Conservation (phyloP, 1,284 basidiomycete genomes). For the Volvariella volvacea region DNA sequence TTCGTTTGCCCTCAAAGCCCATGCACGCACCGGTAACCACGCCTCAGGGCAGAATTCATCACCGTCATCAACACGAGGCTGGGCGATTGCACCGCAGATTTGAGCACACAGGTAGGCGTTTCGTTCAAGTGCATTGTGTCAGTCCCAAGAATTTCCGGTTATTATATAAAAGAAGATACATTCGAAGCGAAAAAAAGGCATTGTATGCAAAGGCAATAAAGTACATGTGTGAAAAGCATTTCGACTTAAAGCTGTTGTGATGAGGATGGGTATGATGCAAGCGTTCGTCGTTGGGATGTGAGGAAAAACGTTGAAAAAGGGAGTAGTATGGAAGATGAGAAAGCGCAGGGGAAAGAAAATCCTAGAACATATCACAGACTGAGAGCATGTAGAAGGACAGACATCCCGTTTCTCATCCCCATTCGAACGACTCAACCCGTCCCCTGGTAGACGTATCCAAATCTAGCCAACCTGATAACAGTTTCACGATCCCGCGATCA, state of each 20-base stretch:
- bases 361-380: background rate
- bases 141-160: too few relatives aligned
- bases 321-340: background rate
- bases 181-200: too few relatives aligned
- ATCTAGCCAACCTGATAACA: background rate
- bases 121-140: too few relatives aligned
- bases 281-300: background rate
- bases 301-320: too few relatives aligned
- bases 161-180: too few relatives aligned
- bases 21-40: too few relatives aligned
- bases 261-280: background rate
- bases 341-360: background rate
- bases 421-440: too few relatives aligned
- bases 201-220: background rate
- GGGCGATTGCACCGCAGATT: too few relatives aligned
- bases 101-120: too few relatives aligned
- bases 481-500: constrained; percentile 9
- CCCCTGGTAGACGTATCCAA: background rate
- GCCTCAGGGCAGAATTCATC: too few relatives aligned
- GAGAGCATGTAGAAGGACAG: background rate
- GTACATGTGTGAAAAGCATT: constrained; percentile 1
- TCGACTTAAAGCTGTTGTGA: background rate
- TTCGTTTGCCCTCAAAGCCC: too few relatives aligned
- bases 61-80: too few relatives aligned
- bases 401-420: background rate